Percentiles rank a stretch among this genome's conserved stretches.
phyloP scores from a whole-genome alignment of 345 rosid genomes.

The Populus tremula region DNA sequence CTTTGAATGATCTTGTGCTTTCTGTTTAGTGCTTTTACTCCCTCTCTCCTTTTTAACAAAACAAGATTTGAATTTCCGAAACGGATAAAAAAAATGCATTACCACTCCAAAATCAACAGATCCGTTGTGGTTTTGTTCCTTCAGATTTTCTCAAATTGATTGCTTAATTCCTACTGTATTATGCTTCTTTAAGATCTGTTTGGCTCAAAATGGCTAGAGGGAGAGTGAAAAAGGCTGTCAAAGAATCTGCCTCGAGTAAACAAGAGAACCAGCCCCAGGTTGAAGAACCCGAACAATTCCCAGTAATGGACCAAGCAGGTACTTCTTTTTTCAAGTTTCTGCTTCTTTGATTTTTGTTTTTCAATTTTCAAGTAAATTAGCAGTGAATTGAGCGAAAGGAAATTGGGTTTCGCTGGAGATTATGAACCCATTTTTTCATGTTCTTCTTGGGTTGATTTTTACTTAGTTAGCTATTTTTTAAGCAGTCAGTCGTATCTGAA shows the following conservation, averaged over 20 bases:
- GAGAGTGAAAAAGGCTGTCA: not conserved
- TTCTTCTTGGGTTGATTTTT: conserved; percentile 31
- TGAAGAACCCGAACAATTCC: not conserved
- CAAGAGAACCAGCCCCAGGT: not conserved
- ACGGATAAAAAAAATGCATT: not conserved
- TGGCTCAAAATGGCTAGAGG: not conserved
- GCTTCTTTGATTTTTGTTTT: not conserved
- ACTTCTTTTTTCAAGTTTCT: not conserved
- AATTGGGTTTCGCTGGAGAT: conserved; percentile 34
- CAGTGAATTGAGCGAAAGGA: not conserved
- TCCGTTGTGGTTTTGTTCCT: not conserved
- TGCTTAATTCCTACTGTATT: not conserved
- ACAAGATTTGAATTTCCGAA: not conserved
- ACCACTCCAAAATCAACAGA: not conserved
- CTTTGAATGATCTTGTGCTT: not conserved
- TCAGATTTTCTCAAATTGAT: not conserved
- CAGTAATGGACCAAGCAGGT: not conserved
- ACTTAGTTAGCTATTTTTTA: no score
- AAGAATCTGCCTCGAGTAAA: not conserved
- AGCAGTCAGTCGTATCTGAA: not conserved
- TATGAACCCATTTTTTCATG: conserved; percentile 25
- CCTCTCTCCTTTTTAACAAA: not conserved
- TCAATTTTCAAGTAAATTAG: not conserved
- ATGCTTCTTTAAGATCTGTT: not conserved
- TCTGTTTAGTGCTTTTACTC: not conserved